Evolutionary conservation across 805 yeast species (phyloP).

Genomic region (Candida parachauliodes): DNA sequence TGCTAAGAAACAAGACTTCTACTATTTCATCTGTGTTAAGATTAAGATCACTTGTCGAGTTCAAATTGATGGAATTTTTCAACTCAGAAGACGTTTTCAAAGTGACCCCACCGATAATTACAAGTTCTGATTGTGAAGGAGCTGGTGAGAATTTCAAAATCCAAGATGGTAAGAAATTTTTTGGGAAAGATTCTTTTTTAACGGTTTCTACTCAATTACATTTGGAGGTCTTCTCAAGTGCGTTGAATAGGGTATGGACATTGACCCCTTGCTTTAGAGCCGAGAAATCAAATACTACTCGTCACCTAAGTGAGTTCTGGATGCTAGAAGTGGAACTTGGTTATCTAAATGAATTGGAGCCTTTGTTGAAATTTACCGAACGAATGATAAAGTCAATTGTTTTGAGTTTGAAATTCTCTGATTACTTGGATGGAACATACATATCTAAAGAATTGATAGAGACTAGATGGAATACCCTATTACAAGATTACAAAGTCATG

Average conservation of each 20-base stretch:
- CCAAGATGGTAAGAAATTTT: conserved; percentile 32
- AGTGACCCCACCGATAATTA: conserved; percentile 81
- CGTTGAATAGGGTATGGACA: conserved; percentile 82
- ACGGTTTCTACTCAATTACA: conserved; percentile 94
- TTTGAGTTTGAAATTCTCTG: conserved; percentile 16
- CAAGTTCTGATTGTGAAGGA: conserved; percentile 94
- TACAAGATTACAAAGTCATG: conserved; percentile 60
- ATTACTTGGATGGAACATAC: conserved; percentile 21
- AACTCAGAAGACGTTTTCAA: conserved; percentile 53
- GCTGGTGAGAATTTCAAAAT: conserved; percentile 87
- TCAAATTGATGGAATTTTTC: conserved; percentile 52
- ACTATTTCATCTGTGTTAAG: conserved; percentile 65
- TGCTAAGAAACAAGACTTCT: conserved; percentile 69
- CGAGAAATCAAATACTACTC: conserved; percentile 82
- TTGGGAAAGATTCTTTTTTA: conserved; percentile 64
- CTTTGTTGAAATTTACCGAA: conserved; percentile 66
- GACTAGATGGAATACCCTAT: conserved; percentile 59
- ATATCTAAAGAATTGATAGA: conserved; percentile 24
- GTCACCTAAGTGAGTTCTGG: conserved; percentile 96
- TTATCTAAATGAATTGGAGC: conserved; percentile 53
- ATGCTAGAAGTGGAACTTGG: conserved; percentile 92
- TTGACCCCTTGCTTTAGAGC: conserved; percentile 92
- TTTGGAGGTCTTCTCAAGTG: conserved; percentile 72
- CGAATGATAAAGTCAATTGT: conserved; percentile 56
- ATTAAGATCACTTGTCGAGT: conserved; percentile 66